Evolutionary conservation across 257 asterid genomes (phyloP).

Genomic region (Plantago ovata): DNA sequence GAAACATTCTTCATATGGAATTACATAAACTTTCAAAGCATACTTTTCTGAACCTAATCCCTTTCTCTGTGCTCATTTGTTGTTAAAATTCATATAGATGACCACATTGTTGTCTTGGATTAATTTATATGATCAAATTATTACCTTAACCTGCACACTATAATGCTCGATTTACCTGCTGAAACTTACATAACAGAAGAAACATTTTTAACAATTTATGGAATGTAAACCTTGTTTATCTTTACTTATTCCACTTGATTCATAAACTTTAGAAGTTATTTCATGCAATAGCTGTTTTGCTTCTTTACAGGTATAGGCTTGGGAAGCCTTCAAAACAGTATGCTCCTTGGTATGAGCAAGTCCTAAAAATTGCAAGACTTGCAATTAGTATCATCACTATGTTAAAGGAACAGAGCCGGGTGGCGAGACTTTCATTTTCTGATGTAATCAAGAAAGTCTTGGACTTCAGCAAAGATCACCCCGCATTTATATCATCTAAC

Average conservation of each 20-base stretch:
- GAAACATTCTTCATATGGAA: background rate
- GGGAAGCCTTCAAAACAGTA: constrained; percentile 92
- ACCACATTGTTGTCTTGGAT: background rate
- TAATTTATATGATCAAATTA: background rate
- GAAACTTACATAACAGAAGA: background rate
- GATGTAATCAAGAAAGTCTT: constrained; percentile 74
- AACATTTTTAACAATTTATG: background rate
- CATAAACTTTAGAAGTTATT: constrained; percentile 10
- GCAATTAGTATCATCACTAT: constrained; percentile 71
- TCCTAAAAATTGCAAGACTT: constrained; percentile 70
- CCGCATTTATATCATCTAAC: constrained; percentile 71
- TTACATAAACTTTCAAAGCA: constrained; percentile 1
- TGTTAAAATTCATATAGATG: background rate
- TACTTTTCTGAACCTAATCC: background rate
- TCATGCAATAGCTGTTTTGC: constrained; percentile 10
- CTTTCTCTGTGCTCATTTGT: constrained; percentile 1
- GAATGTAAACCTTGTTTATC: background rate
- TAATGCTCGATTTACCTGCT: background rate
- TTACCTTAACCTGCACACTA: background rate
- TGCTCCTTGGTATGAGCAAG: constrained; percentile 86
- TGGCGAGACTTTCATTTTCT: constrained; percentile 72
- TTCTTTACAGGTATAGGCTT: constrained; percentile 89
- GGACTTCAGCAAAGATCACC: constrained; percentile 49
- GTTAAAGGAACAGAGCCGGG: constrained; percentile 76
- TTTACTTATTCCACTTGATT: background rate